These are phyloP conservation scores for Candida boleticola DNA, from an alignment of 805 yeast species.

Conservation along the genomic window DNA sequence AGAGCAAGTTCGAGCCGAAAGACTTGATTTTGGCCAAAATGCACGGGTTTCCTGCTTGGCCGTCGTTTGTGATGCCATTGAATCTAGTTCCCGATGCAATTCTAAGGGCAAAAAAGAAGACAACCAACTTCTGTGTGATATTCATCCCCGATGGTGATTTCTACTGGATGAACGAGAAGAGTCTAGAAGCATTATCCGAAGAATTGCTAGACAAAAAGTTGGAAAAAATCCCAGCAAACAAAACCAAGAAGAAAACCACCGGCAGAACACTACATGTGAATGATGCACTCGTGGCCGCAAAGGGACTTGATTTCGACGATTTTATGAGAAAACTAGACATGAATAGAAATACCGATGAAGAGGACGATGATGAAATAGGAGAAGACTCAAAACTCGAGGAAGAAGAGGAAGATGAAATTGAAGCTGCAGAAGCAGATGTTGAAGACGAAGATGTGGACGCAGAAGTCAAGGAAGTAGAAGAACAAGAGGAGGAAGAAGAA, in stretches of 20 bases:
- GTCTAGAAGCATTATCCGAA: conserved; percentile 28
- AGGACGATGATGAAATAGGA: conserved; percentile 20
- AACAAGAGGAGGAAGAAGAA: conserved; percentile 13
- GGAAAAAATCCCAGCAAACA: conserved; percentile 25
- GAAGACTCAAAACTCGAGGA: conserved; percentile 16
- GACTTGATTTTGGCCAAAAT: conserved; percentile 45
- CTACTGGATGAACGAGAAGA: conserved; percentile 43
- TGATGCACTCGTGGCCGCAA: conserved; percentile 39
- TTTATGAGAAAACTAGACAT: conserved; percentile 31
- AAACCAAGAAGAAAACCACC: conserved; percentile 16
- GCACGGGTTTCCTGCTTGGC: conserved; percentile 49
- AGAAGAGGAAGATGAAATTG: conserved; percentile 13
- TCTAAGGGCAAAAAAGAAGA: conserved; percentile 33
- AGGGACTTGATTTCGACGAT: conserved; percentile 33
- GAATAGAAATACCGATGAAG: conserved; percentile 15
- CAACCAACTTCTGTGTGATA: conserved; percentile 39
- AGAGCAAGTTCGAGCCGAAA: conserved; percentile 24
- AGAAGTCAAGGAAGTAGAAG: conserved; percentile 6
- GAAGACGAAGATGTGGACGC: conserved; percentile 11
- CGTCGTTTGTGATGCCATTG: conserved; percentile 45
- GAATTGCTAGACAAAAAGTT: conserved; percentile 29
- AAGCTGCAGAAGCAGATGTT: conserved; percentile 12
- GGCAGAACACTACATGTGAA: conserved; percentile 30
- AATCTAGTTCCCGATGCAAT: conserved; percentile 35
- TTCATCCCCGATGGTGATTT: conserved; percentile 47